Conservation (phyloP, 31 red algal species). For the Asparagopsis taxiformis region DNA sequence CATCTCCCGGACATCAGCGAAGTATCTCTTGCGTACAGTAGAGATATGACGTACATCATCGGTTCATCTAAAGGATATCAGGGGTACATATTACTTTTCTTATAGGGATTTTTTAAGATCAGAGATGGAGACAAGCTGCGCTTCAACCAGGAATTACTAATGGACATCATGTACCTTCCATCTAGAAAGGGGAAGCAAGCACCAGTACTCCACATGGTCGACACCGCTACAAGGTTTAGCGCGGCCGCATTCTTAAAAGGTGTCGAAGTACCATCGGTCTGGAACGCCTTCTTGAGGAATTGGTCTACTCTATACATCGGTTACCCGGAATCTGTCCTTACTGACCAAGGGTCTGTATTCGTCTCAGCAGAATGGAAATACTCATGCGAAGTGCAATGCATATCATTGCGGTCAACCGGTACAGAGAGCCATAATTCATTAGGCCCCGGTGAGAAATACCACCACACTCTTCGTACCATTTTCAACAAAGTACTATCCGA, state of each 20-base stretch:
- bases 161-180: conserved; percentile 8
- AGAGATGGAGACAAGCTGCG: background rate
- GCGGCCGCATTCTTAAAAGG: conserved; percentile 5
- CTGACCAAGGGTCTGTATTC: background rate
- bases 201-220: too few relatives aligned
- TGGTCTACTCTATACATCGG: background rate
- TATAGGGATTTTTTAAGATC: conserved; percentile 1
- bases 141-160: conserved; percentile 1
- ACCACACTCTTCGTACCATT: background rate
- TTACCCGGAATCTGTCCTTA: conserved; percentile 1
- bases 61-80: too few relatives aligned
- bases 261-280: background rate
- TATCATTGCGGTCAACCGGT: background rate
- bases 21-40: too few relatives aligned
- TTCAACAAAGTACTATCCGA: background rate
- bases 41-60: too few relatives aligned
- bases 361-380: background rate
- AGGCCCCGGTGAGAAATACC: conserved; percentile 1
- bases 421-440: conserved; percentile 4
- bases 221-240: background rate
- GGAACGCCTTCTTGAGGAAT: too few relatives aligned
- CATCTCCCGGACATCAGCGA: too few relatives aligned
- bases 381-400: background rate
- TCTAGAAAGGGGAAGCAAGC: background rate
- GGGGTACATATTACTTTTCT: too few relatives aligned